phyloP scores from a whole-genome alignment of 805 yeast species.

The Spathaspora hagerdaliae region DNA sequence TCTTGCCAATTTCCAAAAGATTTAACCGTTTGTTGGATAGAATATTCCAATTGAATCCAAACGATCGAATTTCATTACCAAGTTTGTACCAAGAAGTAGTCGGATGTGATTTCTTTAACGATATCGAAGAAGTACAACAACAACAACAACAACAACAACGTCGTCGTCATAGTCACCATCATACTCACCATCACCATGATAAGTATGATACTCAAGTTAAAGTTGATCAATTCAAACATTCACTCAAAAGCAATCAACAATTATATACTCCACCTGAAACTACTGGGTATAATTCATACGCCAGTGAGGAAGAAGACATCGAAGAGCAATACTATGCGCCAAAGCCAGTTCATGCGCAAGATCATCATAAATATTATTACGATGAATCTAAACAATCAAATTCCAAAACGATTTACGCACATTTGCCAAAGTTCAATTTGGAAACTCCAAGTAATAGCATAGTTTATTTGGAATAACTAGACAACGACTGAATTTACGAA shows the following conservation, averaged over 20 bases:
- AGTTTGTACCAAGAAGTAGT: conserved; percentile 37
- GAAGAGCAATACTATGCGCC: conserved; percentile 5
- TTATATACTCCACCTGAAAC: conserved; percentile 10
- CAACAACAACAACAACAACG: background rate
- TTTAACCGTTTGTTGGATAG: conserved; percentile 49
- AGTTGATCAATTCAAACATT: background rate
- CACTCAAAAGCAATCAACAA: conserved; percentile 3
- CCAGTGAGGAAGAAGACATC: conserved; percentile 6
- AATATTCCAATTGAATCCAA: conserved; percentile 45
- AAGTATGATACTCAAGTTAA: background rate
- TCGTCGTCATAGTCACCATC: background rate
- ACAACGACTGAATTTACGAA: too few species aligned
- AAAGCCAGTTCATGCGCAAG: background rate
- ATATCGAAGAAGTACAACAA: conserved; percentile 5
- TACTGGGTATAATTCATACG: conserved; percentile 7
- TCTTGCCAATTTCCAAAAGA: conserved; percentile 69
- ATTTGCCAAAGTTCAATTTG: conserved; percentile 4
- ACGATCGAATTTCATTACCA: conserved; percentile 40
- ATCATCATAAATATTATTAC: background rate
- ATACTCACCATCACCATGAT: background rate
- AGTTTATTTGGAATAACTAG: conserved; percentile 3
- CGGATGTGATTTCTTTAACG: conserved; percentile 28
- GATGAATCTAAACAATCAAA: conserved; percentile 2
- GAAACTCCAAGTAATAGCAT: conserved; percentile 6
- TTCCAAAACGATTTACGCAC: conserved; percentile 1